A percentile compares a stretch with the other conserved stretches of the same genome.
Evolutionary conservation across 345 rosid genomes (phyloP).

Genomic region (Eutrema yunnanense): DNA sequence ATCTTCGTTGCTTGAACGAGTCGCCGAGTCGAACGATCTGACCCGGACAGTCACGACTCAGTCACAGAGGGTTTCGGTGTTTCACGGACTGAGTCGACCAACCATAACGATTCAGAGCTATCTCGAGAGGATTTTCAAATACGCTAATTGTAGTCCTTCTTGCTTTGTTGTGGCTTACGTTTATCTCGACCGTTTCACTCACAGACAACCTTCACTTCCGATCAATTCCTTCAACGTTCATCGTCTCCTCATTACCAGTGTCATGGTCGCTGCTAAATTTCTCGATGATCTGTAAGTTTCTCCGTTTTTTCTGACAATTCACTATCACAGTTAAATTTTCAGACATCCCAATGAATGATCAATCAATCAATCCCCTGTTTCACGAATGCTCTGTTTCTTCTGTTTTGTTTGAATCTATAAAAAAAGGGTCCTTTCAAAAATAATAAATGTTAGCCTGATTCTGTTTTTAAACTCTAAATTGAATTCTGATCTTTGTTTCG

Average conservation of each 20-base stretch:
- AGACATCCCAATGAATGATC: not conserved
- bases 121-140: constrained; percentile 74
- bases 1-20: constrained; percentile 64
- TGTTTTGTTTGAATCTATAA: not conserved
- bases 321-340: not conserved
- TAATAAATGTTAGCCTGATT: not conserved
- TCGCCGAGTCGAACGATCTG: constrained; percentile 65
- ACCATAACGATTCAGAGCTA: constrained; percentile 69
- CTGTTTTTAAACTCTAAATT: not conserved
- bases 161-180: constrained; percentile 85
- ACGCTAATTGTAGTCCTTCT: constrained; percentile 85
- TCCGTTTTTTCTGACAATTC: not conserved
- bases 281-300: constrained; percentile 84
- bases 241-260: constrained; percentile 82
- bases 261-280: constrained; percentile 84
- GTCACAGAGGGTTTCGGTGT: constrained; percentile 55
- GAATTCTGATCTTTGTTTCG: not conserved
- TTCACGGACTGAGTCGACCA: constrained; percentile 74
- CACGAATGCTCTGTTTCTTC: constrained; percentile 4
- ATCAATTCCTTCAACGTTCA: constrained; percentile 81
- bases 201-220: constrained; percentile 68
- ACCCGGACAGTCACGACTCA: constrained; percentile 28
- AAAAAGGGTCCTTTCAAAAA: not conserved
- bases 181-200: constrained; percentile 78
- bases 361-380: not conserved